These are phyloP conservation scores for Tubosaeta brunneosetosa DNA, from an alignment of 768 basidiomycete genomes.

Conservation along the genomic window DNA sequence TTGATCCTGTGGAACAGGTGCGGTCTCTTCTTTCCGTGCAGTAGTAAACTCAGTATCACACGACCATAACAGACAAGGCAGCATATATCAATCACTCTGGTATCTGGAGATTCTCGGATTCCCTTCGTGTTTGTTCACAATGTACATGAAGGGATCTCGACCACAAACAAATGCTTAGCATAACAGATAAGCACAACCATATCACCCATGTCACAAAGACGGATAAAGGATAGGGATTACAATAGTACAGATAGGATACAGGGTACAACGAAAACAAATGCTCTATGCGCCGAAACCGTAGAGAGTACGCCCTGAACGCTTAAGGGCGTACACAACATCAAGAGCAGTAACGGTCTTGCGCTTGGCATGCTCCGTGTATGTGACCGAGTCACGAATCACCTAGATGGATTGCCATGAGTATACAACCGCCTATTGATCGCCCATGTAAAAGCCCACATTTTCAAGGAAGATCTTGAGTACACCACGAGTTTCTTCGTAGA, in stretches of 20 bases:
- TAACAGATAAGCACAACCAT: too few relatives aligned
- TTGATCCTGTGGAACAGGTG: neutral
- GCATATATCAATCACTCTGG: too few relatives aligned
- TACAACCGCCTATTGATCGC: too few relatives aligned
- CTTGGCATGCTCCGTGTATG: slow-evolving; percentile 92
- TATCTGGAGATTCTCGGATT: too few relatives aligned
- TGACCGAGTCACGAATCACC: slow-evolving; percentile 90
- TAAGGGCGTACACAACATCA: slow-evolving; percentile 74
- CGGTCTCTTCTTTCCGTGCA: neutral
- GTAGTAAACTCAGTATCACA: too few relatives aligned
- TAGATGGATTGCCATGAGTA: slow-evolving; percentile 36
- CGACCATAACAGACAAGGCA: too few relatives aligned
- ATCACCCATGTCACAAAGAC: neutral
- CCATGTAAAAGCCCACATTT: slow-evolving; percentile 39
- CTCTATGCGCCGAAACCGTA: slow-evolving; percentile 76
- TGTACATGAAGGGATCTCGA: too few relatives aligned
- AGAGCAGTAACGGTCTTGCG: slow-evolving; percentile 84
- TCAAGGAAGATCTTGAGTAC: slow-evolving; percentile 91
- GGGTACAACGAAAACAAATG: neutral
- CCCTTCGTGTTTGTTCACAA: too few relatives aligned
- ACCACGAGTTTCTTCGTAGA: slow-evolving; percentile 91
- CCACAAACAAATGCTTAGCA: too few relatives aligned
- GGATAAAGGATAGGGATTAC: slow-evolving; percentile 15
- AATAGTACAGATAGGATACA: slow-evolving; percentile 29
- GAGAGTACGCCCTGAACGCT: slow-evolving; percentile 71